A percentile compares a stretch with the other conserved stretches of the same genome.
phyloP scores from a whole-genome alignment of 208 protist genomes.

The Acanthamoeba lenticulata region DNA sequence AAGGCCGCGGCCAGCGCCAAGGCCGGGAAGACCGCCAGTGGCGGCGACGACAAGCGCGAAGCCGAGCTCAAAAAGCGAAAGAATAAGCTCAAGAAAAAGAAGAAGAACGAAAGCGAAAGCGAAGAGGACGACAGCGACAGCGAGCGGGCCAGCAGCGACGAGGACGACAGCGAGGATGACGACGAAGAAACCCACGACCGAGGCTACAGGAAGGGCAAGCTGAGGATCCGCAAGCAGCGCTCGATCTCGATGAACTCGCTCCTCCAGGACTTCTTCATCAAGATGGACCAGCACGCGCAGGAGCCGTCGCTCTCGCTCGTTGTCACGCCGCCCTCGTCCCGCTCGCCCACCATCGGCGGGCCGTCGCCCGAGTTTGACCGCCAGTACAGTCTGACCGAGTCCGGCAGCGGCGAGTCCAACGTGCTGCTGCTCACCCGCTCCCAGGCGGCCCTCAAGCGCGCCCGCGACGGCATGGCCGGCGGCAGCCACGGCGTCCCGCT shows the following conservation, averaged over 20 bases:
- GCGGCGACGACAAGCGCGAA: background rate
- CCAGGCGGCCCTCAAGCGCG: background rate
- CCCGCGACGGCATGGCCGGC: background rate
- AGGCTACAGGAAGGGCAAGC: background rate
- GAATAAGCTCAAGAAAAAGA: background rate
- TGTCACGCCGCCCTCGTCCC: conserved; percentile 11
- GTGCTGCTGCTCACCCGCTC: background rate
- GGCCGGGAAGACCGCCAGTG: background rate
- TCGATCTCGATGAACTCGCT: conserved; percentile 40
- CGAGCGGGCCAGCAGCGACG: background rate
- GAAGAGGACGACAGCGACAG: background rate
- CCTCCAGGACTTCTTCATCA: conserved; percentile 32
- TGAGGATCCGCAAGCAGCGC: background rate
- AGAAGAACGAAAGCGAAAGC: conserved; percentile 41
- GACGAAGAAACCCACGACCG: background rate
- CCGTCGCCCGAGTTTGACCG: background rate
- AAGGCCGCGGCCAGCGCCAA: background rate
- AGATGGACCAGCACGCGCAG: conserved; percentile 43
- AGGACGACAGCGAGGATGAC: background rate
- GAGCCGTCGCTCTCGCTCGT: conserved; percentile 15
- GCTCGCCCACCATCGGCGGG: background rate
- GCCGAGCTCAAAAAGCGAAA: background rate
- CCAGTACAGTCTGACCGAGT: background rate
- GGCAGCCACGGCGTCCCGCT: background rate
- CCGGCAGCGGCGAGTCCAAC: background rate